A percentile compares a stretch with the other conserved stretches of the same genome.
Evolutionary conservation across 1,139 yeast species (phyloP).

Genomic region (Zygotorulaspora mrakii): DNA sequence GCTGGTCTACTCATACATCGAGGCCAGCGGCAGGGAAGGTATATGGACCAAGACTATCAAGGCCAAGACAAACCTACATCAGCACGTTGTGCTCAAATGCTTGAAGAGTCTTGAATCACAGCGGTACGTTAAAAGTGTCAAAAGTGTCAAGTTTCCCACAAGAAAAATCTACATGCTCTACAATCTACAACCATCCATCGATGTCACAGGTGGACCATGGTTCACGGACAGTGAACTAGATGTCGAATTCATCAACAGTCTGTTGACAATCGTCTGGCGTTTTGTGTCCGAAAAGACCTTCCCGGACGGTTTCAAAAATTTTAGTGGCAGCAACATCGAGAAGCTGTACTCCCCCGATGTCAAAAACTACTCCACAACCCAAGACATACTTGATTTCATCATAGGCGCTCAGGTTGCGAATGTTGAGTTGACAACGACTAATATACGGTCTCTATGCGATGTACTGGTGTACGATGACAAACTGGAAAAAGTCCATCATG

Average conservation of each 20-base stretch:
- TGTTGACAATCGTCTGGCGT: slow-evolving; percentile 83
- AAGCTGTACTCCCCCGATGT: slow-evolving; percentile 52
- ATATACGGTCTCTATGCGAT: slow-evolving; percentile 79
- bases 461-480: slow-evolving; percentile 85
- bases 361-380: slow-evolving; percentile 63
- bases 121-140: slow-evolving; percentile 82
- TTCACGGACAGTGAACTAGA: slow-evolving; percentile 94
- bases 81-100: slow-evolving; percentile 83
- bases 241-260: slow-evolving; percentile 83
- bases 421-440: slow-evolving; percentile 70
- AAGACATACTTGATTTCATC: slow-evolving; percentile 73
- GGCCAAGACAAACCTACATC: slow-evolving; percentile 87
- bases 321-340: slow-evolving; percentile 27
- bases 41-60: slow-evolving; percentile 94
- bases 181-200: slow-evolving; percentile 87
- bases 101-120: slow-evolving; percentile 79
- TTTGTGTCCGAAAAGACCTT: slow-evolving; percentile 70
- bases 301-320: slow-evolving; percentile 60
- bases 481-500: slow-evolving; percentile 58
- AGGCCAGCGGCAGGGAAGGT: slow-evolving; percentile 92
- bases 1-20: slow-evolving; percentile 85
- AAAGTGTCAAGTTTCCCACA: slow-evolving; percentile 93
- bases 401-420: slow-evolving; percentile 71
- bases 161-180: slow-evolving; percentile 94
- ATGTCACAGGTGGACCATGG: slow-evolving; percentile 99